These are phyloP conservation scores for Pyrenochaeta sp. DNA, from an alignment of 2,329 filamentous ascomycete species.

Conservation along the genomic window DNA sequence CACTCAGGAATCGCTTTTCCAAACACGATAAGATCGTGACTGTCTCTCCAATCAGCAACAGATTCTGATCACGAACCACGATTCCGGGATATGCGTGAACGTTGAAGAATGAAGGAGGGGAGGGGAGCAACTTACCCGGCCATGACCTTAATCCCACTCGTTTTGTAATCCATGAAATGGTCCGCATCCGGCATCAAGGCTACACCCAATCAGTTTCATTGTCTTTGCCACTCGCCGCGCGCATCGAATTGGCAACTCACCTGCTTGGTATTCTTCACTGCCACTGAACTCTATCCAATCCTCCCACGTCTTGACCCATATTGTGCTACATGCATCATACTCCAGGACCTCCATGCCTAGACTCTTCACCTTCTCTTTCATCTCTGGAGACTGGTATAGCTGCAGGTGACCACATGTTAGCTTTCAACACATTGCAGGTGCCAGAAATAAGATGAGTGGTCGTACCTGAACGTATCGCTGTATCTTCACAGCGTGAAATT, in stretches of 20 bases:
- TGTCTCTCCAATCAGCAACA: neutral
- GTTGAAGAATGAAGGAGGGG: neutral
- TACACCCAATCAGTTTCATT: neutral
- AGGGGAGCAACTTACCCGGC: slow-evolving; percentile 28
- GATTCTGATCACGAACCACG: too few species aligned
- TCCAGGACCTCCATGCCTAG: slow-evolving; percentile 35
- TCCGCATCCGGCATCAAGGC: slow-evolving; percentile 33
- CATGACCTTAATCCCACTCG: slow-evolving; percentile 33
- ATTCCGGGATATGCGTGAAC: too few species aligned
- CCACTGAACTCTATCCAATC: slow-evolving; percentile 32
- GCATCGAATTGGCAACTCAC: slow-evolving; percentile 6
- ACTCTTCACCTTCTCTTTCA: slow-evolving; percentile 30
- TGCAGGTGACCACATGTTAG: neutral
- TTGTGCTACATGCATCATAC: slow-evolving; percentile 33
- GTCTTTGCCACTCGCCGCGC: neutral
- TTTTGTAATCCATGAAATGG: slow-evolving; percentile 38
- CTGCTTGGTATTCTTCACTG: slow-evolving; percentile 30
- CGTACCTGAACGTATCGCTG: slow-evolving; percentile 35
- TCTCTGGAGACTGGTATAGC: slow-evolving; percentile 30
- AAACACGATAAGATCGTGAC: slow-evolving; percentile 34
- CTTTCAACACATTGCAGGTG: neutral
- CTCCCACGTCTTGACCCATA: slow-evolving; percentile 36
- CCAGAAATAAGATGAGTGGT: neutral
- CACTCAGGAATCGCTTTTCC: slow-evolving; percentile 36
- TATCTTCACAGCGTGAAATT: slow-evolving; percentile 38